phyloP scores from a whole-genome alignment of 495 filamentous ascomycete genomes.

The Hyaloscypha finlandica region DNA sequence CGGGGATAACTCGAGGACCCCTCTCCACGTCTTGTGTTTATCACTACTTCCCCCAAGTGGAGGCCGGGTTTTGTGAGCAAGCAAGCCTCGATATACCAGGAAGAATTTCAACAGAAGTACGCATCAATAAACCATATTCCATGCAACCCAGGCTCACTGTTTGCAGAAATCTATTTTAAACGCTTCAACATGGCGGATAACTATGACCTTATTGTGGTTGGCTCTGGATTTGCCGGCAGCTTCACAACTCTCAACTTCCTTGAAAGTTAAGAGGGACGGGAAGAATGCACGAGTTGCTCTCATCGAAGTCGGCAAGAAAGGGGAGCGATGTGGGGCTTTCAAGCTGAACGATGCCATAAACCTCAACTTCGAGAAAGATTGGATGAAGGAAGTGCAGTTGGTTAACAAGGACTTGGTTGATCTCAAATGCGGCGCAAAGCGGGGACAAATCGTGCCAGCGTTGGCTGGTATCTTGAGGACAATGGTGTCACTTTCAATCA shows the following conservation, averaged over 20 bases:
- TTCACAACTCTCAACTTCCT: neutral
- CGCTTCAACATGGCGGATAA: neutral
- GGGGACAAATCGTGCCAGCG: neutral
- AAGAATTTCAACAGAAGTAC: neutral
- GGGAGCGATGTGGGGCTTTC: neutral
- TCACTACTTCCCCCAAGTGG: too few species aligned
- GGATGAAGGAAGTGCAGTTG: neutral
- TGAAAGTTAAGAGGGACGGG: neutral
- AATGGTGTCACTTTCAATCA: constrained; percentile 14
- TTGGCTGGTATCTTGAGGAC: neutral
- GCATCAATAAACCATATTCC: neutral
- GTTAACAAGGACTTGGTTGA: neutral
- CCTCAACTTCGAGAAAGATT: neutral
- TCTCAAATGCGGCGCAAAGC: neutral
- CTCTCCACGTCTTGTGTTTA: too few species aligned
- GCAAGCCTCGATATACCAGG: too few species aligned
- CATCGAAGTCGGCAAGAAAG: neutral
- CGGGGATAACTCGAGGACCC: too few species aligned
- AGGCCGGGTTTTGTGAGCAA: too few species aligned
- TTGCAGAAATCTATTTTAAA: neutral
- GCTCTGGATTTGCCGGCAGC: constrained; percentile 16
- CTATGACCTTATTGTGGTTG: constrained; percentile 18
- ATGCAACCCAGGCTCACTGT: neutral
- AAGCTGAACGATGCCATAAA: neutral
- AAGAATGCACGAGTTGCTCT: neutral